phyloP scores from a whole-genome alignment of 495 filamentous ascomycete species.

The Tuber calosporum region DNA sequence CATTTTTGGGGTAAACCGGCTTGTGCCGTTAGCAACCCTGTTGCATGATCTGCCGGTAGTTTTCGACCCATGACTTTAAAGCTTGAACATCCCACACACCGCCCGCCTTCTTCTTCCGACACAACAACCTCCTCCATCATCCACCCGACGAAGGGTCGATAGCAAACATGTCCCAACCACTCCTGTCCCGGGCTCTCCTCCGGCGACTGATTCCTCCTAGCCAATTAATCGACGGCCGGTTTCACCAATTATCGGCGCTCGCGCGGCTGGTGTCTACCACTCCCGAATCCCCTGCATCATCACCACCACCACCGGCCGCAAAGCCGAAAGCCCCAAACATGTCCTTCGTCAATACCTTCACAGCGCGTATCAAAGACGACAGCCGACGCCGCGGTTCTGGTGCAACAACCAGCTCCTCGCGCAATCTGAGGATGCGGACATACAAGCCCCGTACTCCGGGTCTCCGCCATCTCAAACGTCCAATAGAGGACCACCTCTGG shows the following conservation, averaged over 20 bases:
- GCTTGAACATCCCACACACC: not conserved
- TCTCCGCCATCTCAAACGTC: slow-evolving; percentile 79
- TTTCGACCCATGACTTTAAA: not conserved
- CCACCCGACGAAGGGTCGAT: not conserved
- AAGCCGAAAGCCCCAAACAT: not conserved
- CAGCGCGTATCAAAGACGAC: not conserved
- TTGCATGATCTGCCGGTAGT: not conserved
- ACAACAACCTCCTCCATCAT: not conserved
- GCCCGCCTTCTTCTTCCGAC: not conserved
- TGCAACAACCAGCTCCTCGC: not conserved
- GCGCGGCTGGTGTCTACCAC: not conserved
- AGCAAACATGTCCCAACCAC: not conserved
- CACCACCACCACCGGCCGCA: not conserved
- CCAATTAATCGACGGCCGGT: not conserved
- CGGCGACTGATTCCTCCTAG: not conserved
- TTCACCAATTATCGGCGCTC: not conserved
- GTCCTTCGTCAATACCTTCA: not conserved
- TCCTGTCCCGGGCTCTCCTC: not conserved
- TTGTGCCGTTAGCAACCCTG: not conserved
- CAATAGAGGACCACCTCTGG: slow-evolving; percentile 93
- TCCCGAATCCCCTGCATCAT: not conserved
- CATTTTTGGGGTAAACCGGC: too few species aligned
- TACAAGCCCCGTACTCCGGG: slow-evolving; percentile 95
- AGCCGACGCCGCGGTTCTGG: not conserved
- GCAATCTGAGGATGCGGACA: slow-evolving; percentile 56